Evolutionary conservation across 2,329 filamentous ascomycete species (phyloP).

Genomic region (Hirsutella rhossiliensis): DNA sequence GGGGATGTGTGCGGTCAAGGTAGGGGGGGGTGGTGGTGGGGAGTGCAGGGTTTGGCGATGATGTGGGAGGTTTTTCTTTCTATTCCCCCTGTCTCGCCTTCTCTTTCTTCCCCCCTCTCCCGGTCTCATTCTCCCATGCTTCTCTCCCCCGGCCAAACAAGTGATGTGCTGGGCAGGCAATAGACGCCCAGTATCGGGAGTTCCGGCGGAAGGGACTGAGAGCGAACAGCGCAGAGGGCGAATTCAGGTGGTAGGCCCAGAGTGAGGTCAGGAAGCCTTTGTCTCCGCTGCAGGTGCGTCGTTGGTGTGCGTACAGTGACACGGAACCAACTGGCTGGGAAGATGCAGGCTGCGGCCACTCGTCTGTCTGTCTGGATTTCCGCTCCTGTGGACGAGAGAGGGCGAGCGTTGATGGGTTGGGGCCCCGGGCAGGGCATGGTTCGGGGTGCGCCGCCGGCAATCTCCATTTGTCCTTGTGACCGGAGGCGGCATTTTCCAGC

Average conservation of each 20-base stretch:
- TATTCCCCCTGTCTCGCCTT: not conserved
- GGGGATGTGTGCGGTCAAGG: too few relatives aligned
- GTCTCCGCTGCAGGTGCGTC: not conserved
- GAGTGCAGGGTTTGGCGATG: not conserved
- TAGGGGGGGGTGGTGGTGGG: not conserved
- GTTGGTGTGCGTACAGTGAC: not conserved
- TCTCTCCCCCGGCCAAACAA: not conserved
- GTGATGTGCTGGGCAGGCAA: not conserved
- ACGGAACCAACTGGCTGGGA: not conserved
- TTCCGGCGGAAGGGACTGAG: not conserved
- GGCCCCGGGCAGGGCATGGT: too few relatives aligned
- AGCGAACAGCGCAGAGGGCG: not conserved
- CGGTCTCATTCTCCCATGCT: not conserved
- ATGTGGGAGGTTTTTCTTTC: not conserved
- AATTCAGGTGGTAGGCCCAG: not conserved
- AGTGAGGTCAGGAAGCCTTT: not conserved
- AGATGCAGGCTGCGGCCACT: not conserved
- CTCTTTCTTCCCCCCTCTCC: too few relatives aligned
- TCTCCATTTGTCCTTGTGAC: too few relatives aligned
- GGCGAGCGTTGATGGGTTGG: too few relatives aligned
- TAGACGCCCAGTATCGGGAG: not conserved
- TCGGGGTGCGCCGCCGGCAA: too few relatives aligned
- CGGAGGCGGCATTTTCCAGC: too few relatives aligned
- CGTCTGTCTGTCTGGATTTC: not conserved
- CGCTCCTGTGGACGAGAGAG: not conserved